Conservation (phyloP, 2,329 filamentous ascomycete species). For the Apiospora kogelbergensis region DNA sequence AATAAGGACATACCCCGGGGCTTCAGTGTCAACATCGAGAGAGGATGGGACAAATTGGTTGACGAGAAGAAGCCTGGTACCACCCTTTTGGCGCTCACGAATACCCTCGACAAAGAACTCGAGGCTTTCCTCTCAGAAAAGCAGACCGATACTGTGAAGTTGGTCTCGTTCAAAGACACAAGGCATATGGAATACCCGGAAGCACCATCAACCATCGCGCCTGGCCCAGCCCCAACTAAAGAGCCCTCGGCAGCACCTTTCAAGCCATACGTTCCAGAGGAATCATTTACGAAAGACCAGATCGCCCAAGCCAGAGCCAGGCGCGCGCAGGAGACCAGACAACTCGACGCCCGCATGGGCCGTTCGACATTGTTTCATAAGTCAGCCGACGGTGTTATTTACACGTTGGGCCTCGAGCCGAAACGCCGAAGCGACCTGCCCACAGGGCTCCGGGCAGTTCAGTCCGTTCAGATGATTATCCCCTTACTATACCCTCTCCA, state of each 20-base stretch:
- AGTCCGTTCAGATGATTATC: slow-evolving; percentile 66
- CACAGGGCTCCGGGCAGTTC: slow-evolving; percentile 57
- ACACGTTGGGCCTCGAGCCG: slow-evolving; percentile 69
- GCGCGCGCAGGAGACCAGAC: slow-evolving; percentile 65
- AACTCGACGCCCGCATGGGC: slow-evolving; percentile 74
- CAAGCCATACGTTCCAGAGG: slow-evolving; percentile 40
- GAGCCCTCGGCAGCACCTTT: slow-evolving; percentile 12
- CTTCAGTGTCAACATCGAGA: slow-evolving; percentile 75
- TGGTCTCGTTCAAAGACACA: slow-evolving; percentile 61
- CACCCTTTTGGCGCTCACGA: slow-evolving; percentile 66
- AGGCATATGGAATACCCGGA: slow-evolving; percentile 40
- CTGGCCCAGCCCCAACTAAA: background rate
- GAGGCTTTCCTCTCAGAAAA: slow-evolving; percentile 68
- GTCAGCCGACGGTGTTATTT: slow-evolving; percentile 68
- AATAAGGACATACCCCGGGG: slow-evolving; percentile 71
- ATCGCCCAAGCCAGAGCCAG: slow-evolving; percentile 61
- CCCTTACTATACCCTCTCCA: slow-evolving; percentile 73
- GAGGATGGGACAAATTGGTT: slow-evolving; percentile 68
- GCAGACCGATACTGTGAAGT: slow-evolving; percentile 71
- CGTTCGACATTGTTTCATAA: slow-evolving; percentile 66
- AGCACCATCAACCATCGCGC: slow-evolving; percentile 14
- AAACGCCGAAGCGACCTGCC: slow-evolving; percentile 62
- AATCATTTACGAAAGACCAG: slow-evolving; percentile 58
- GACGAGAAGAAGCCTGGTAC: slow-evolving; percentile 48
- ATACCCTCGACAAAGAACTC: slow-evolving; percentile 70